Evolutionary conservation across 73 alveolate genomes (phyloP), one percentile per base, ranked within the genome.

Genomic region (Paramecium caudatum): DNA sequence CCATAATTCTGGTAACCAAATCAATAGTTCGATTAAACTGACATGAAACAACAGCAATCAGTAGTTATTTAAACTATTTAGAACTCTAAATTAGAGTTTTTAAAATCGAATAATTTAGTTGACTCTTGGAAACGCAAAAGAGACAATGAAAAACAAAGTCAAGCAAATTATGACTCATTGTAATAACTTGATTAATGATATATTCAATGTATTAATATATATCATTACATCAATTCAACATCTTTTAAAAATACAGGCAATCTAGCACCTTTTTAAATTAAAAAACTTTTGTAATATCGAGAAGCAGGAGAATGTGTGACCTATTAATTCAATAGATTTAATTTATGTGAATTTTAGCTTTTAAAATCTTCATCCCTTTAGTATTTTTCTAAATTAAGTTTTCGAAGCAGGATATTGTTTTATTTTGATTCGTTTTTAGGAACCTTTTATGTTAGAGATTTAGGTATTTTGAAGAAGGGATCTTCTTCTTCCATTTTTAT

Each of bases 171-270:
- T 19, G 80, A 55, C 23, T 55, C 80, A 37, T 55, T 55, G 23
- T 55, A 55, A 55, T 55, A 37, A 55, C 80, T 55, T 55, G 80
- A 55, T 55, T 55, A 55, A 55, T 55, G 80, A 55, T 55, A 19
- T 27, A 19, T 55, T 55, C 30, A 27, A 8, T 55, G 23, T 55
- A 55, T 55, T 55, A 55, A 55, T 55, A 55, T 55, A 27, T 55
- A 55, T 55, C 80, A 55, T 55, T 55, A 55, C 23, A 55, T 55
- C 23, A 55, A 27, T 19, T 55, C 45, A 55, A 55, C 80, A 55
- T 55, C 80, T 27, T 55, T 55, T 55, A 55, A 55, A 23, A 55
- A 55, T 55, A 27, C 46, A 27, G 80, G 70, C 70, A 21, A 49
- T 49, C 70, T 49, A 49, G 19, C 23, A 5, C 80, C 80, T 27